These are phyloP conservation scores for Neofusicoccum umdonicola DNA, from an alignment of 2,329 filamentous ascomycete genomes.

Conservation along the genomic window DNA sequence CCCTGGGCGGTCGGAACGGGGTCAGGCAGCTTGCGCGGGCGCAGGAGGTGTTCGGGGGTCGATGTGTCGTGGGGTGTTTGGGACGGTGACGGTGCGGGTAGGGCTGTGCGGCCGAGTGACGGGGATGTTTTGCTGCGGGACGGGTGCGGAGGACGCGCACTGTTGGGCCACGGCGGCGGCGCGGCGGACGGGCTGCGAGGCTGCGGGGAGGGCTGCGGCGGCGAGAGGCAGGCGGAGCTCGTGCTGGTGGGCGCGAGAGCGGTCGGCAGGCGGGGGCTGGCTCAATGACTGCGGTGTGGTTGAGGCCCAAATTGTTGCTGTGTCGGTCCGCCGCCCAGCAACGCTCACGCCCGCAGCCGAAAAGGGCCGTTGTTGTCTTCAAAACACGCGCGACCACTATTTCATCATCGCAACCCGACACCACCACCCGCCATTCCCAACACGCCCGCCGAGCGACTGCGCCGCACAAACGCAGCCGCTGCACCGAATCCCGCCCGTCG, in stretches of 20 bases:
- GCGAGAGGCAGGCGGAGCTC: not conserved
- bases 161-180: not conserved
- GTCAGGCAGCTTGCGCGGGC: conserved; percentile 8
- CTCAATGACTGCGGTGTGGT: conserved; percentile 10
- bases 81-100: conserved; percentile 16
- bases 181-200: not conserved
- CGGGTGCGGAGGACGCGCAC: conserved; percentile 1
- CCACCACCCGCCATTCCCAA: not conserved
- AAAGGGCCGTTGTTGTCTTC: conserved; percentile 17
- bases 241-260: not conserved
- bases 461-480: not conserved
- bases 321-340: conserved; percentile 10
- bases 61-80: conserved; percentile 10
- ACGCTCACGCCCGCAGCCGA: conserved; percentile 12
- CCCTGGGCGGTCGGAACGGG: conserved; percentile 3
- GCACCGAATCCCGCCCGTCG: not conserved
- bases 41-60: conserved; percentile 10
- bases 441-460: not conserved
- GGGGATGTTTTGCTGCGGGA: conserved; percentile 13
- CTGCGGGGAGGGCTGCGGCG: not conserved
- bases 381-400: conserved; percentile 13
- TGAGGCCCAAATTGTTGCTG: conserved; percentile 6
- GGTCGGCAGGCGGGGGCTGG: not conserved
- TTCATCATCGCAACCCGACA: conserved; percentile 4
- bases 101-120: conserved; percentile 13